Percentiles rank a stretch among this genome's conserved stretches.
phyloP scores from a whole-genome alignment of 257 asterid species.

The Nicotiana knightiana region DNA sequence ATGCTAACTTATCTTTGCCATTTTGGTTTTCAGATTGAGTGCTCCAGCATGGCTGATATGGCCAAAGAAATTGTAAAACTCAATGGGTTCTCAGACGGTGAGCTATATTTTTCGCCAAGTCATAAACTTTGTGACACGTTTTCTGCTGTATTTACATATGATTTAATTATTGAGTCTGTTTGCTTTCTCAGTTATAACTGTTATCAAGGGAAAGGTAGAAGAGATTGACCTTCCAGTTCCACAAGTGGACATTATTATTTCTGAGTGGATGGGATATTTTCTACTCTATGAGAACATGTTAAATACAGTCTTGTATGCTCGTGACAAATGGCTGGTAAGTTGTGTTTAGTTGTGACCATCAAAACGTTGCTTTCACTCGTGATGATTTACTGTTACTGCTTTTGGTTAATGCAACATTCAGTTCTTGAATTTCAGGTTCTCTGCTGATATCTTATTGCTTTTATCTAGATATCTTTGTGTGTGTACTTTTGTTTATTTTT shows the following conservation, averaged over 20 bases:
- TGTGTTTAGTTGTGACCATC: neutral
- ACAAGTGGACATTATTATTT: constrained; percentile 81
- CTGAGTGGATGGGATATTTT: constrained; percentile 98
- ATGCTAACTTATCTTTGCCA: neutral
- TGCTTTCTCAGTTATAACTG: constrained; percentile 57
- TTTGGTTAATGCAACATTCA: neutral
- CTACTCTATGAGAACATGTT: constrained; percentile 87
- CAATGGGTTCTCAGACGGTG: constrained; percentile 76
- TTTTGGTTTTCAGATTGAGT: constrained; percentile 64
- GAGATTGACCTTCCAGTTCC: constrained; percentile 92
- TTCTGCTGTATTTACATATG: neutral
- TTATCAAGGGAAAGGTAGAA: constrained; percentile 89
- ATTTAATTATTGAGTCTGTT: neutral
- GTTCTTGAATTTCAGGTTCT: neutral
- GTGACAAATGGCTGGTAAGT: constrained; percentile 90
- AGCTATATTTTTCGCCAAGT: neutral
- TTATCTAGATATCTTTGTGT: neutral
- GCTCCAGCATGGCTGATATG: constrained; percentile 91
- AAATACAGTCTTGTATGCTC: constrained; percentile 79
- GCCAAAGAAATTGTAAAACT: constrained; percentile 70
- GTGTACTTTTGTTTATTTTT: neutral
- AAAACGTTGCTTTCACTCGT: neutral
- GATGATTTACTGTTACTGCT: neutral
- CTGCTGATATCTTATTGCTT: neutral
- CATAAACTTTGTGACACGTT: neutral